These are phyloP conservation scores for Neurospora tetrasperma DNA, from an alignment of 495 filamentous ascomycete genomes.

Conservation along the genomic window DNA sequence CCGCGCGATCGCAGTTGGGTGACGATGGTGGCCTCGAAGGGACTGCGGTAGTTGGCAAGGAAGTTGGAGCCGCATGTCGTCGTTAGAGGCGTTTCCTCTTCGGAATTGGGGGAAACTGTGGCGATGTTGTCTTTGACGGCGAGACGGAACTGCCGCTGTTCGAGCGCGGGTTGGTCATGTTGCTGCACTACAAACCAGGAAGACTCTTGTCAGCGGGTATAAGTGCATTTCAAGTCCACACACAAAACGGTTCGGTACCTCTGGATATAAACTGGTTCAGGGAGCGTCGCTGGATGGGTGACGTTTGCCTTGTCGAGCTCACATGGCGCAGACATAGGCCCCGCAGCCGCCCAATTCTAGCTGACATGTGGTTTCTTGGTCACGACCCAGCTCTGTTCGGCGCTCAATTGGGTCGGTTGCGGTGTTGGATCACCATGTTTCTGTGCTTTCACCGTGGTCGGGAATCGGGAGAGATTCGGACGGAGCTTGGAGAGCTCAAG, in stretches of 20 bases:
- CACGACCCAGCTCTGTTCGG: neutral
- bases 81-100: conserved; percentile 26
- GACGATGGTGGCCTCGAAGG: conserved; percentile 80
- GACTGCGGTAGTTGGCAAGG: conserved; percentile 58
- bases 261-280: conserved; percentile 23
- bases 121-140: conserved; percentile 90
- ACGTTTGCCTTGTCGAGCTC: conserved; percentile 2
- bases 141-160: conserved; percentile 29
- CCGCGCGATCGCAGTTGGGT: conserved; percentile 51
- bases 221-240: neutral
- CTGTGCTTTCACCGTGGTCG: neutral
- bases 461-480: neutral
- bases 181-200: neutral
- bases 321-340: conserved; percentile 15
- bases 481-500: neutral
- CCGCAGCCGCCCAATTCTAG: conserved; percentile 12
- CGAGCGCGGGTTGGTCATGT: neutral
- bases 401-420: conserved; percentile 7
- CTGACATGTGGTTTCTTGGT: conserved; percentile 11
- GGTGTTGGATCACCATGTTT: neutral
- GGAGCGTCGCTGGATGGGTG: conserved; percentile 14
- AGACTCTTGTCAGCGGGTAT: neutral
- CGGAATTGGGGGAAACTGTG: conserved; percentile 34
- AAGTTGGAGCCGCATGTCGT: conserved; percentile 79
- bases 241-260: conserved; percentile 2